These are phyloP conservation scores for Athelia psychrophila DNA, from an alignment of 1,284 basidiomycete species.

Conservation along the genomic window DNA sequence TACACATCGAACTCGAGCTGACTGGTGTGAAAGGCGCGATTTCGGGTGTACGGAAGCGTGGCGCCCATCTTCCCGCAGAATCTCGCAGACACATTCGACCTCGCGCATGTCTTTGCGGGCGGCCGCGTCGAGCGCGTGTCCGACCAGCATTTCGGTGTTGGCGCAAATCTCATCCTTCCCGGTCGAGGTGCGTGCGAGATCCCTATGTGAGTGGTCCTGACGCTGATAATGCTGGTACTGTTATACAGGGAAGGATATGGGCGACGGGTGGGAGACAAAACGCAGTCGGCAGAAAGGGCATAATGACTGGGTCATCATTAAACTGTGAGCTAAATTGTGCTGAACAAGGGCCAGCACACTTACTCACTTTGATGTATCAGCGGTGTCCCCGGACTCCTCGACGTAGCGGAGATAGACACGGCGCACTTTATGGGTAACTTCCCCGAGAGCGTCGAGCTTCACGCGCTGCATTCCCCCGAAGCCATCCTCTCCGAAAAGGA, in stretches of 20 bases:
- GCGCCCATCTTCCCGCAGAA: slow-evolving; percentile 57
- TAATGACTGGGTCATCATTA: slow-evolving; percentile 90
- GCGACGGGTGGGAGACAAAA: slow-evolving; percentile 98
- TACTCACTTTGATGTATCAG: slow-evolving; percentile 38
- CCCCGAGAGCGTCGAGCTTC: slow-evolving; percentile 85
- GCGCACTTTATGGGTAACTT: slow-evolving; percentile 97
- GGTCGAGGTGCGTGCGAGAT: slow-evolving; percentile 60
- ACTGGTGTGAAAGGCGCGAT: slow-evolving; percentile 61
- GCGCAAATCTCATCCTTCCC: slow-evolving; percentile 88
- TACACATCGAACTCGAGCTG: slow-evolving; percentile 11
- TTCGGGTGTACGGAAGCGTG: slow-evolving; percentile 86
- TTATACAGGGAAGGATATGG: slow-evolving; percentile 80
- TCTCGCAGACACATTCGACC: slow-evolving; percentile 60
- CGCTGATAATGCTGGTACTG: slow-evolving; percentile 1
- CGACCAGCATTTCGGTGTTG: slow-evolving; percentile 95
- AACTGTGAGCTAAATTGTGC: slow-evolving; percentile 62
- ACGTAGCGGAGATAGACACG: slow-evolving; percentile 88
- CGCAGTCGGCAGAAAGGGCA: slow-evolving; percentile 79
- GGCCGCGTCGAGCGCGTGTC: slow-evolving; percentile 79
- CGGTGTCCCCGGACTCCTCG: slow-evolving; percentile 68
- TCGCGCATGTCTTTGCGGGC: slow-evolving; percentile 90
- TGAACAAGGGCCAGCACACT: too few relatives aligned
- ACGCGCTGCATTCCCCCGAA: slow-evolving; percentile 50
- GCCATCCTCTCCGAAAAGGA: slow-evolving; percentile 38
- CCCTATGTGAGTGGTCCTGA: neutral